These are phyloP conservation scores for Chaetothyriales sp. DNA, from an alignment of 2,329 filamentous ascomycete species.

Conservation along the genomic window DNA sequence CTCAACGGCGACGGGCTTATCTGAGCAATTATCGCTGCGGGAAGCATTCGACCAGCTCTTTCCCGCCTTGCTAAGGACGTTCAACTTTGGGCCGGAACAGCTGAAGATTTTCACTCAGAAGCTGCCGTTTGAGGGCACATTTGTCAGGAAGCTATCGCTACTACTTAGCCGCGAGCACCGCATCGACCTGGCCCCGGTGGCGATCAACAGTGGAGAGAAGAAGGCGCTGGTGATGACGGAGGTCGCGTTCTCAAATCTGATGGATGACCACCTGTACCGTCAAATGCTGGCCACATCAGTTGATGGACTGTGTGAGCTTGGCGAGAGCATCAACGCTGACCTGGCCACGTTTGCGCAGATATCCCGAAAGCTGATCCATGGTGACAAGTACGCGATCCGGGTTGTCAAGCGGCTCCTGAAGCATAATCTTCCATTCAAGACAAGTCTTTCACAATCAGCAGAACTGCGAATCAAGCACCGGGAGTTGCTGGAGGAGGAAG, in stretches of 20 bases:
- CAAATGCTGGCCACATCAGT: neutral
- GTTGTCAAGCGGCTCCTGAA: slow-evolving; percentile 1
- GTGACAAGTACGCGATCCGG: neutral
- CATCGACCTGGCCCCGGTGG: neutral
- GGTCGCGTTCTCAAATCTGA: neutral
- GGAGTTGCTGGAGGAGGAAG: neutral
- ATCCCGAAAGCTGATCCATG: neutral
- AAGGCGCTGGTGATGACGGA: neutral
- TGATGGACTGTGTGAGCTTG: slow-evolving; percentile 1
- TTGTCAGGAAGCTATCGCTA: neutral
- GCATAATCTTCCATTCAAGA: slow-evolving; percentile 1
- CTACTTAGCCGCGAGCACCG: neutral
- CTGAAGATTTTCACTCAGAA: neutral
- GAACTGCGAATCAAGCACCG: neutral
- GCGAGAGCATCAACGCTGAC: slow-evolving; percentile 1
- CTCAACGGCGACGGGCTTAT: neutral
- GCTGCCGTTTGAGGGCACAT: neutral
- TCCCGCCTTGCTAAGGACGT: neutral
- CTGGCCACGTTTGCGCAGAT: slow-evolving; percentile 1
- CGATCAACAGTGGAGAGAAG: neutral
- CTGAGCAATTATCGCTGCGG: neutral
- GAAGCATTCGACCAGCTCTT: neutral
- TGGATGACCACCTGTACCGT: neutral
- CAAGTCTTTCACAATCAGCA: neutral
- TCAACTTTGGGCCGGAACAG: neutral